Evolutionary conservation across 306 rosid species (phyloP), one percentile per base, ranked within the genome.

Genomic region (Elaeagnus macrophylla): DNA sequence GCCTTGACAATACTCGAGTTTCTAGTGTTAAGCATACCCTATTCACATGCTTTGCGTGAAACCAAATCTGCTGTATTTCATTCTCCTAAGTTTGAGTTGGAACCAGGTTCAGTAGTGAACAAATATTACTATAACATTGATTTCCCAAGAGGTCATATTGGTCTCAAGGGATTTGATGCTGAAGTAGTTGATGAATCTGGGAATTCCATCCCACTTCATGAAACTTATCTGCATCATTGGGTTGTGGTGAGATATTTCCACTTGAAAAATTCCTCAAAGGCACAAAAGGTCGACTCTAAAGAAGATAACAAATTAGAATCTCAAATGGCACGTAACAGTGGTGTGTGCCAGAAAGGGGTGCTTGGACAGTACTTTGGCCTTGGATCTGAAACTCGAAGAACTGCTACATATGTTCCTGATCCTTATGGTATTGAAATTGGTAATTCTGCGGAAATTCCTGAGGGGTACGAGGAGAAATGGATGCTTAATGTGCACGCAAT

Each of bases 141-240:
- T 48, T 89, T 85, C 42, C 95, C 95, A 36, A 82, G 35, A 59
- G 93, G 89, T 67, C 95, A 89, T 63, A 47, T 89, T 51, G 93
- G 76, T 5, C 14, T 88, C 0, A 88, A 82, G 75, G 56, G 78
- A 48, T 77, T 88, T 56, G 60, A 69, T 39, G 91, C 73, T 14
- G 96, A 88, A 64, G 91, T 82, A 12, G 50, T 88, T 57, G 94
- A 88, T 54, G 84, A 80, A 61, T 45, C 55, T 32, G 85, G 91
- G 17, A 72, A 74, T 10, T 51, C 84, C 25, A 37, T 82, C 13
- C 78, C 94, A 43, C 91, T 88, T 44, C 78, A 79, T 1, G 88
- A 88, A 65, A 78, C 91, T 55, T 88, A 84, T 66, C 76, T 88
- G 44, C 96, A 88, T 11, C 96, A 88, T 19, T 88, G 94, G 94